Evolutionary conservation across 164 flowering plant species (phyloP), one percentile per base, ranked within the genome.

Genomic region (Pachysandra terminalis): DNA sequence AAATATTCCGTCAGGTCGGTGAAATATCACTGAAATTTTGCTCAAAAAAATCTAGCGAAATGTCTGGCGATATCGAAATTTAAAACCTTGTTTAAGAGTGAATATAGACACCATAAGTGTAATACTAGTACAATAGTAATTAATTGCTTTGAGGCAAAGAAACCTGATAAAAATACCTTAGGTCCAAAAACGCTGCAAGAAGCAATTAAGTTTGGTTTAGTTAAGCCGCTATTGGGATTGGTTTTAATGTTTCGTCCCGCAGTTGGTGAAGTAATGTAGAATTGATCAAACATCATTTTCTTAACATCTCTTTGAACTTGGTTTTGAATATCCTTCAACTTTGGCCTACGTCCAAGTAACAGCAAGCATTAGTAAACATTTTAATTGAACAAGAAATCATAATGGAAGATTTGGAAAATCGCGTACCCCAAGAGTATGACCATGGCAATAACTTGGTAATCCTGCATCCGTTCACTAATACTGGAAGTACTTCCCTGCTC

Each of bases 361-460:
- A 27, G 67, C 0, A 49, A 63, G 12, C n/a, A 45, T 52, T 35
- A 10, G 49, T 9, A 53, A 64, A 28, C 25, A 26, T 19, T 49
- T 58, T 23, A 15, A 57, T 22, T 12, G 9, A 56, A 53, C 19
- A 0, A 14, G 14, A 54, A 65, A 26, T n/a, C 25, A 56, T 19
- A 19, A 8, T 15, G 28, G 10, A 40, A 64, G 61, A 17, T 51
- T 52, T 26, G 28, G 16, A 24, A 40, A 63, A 28, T 23, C n/a
- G 71, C 84, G 25, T 79, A 90, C 98, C 98, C 98, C 68, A 86
- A 60, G 53, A 95, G 76, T 63, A 95, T 75, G 56, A 95, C 74
- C 99, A 92, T 95, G 58, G 95, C 99, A 63, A 86, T 76, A 28
- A 87, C 97, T 81, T 87, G 94, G 79, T 95, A 92, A 53, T 77